Base-by-base conservation (phyloP, 306 rosid genomes). In the Vigna mungo region DNA sequence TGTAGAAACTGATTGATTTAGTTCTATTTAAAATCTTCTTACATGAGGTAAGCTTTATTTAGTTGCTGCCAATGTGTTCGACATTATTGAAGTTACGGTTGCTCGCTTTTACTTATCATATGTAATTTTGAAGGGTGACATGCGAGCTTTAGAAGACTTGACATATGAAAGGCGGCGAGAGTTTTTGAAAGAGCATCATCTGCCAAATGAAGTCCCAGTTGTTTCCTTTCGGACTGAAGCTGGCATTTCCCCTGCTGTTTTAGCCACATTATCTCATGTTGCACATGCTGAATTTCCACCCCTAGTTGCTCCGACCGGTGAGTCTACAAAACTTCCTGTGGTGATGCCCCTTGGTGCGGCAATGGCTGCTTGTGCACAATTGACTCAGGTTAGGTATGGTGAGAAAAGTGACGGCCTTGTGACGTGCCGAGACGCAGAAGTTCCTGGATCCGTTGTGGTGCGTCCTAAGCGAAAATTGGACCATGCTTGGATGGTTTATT, bases 401-500 rank as follows among this genome's bases (percentile, higher is more conserved):
- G 95, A 96, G 89, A 96, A 89, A 86, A 92, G 98, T 11, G 99
- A 96, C 9, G 99, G 99, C 18, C 93, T 96, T 6, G 99, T 96
- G 62, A 88, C 97, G 4, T 84, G 99, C 58, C 87, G 99, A 12
- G 97, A 95, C 1, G 97, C 97, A 1, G 97, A 91, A 85, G 98
- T 96, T 84, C 98, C 98, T 0, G 96, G 98, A 44, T 96, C 99
- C 1, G 72, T 91, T 41, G 96, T 96, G 13, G 99, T 96, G 23
- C 84, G 90, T 52, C 99, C 98, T 0, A 88, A 68, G 36, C 90
- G 94, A 37, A 96, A 88, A 78, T 44, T 96, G 73, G 99, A 91
- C 86, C 97, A 96, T 83, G 96, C 96, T 30, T 96, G 99, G 99
- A 96, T 96, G 99, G 99, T 92, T 72, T 92, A 92, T 72, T 91